Percentiles rank a stretch among this genome's conserved stretches.
Conservation (phyloP, 2,329 filamentous ascomycete species). For the Colletotrichum sp. region DNA sequence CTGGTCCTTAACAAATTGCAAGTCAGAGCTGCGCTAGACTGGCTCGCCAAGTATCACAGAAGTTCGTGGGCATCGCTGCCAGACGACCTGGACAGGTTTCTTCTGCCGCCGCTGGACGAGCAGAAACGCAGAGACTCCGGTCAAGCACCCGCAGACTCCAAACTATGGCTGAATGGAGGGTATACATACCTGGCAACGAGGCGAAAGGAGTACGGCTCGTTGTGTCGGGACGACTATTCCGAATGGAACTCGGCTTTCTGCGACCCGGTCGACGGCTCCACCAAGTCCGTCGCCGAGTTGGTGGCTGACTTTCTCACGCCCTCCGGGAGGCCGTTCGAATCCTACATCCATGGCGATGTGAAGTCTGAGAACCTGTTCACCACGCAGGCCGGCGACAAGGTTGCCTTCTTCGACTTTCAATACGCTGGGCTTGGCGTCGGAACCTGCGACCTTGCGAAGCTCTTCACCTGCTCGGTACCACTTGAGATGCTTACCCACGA, state of each 20-base stretch:
- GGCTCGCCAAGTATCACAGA: conserved; percentile 67
- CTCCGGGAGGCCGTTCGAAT: conserved; percentile 49
- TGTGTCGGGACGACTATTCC: conserved; percentile 49
- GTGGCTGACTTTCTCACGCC: conserved; percentile 58
- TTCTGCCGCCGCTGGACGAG: conserved; percentile 63
- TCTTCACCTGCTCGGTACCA: conserved; percentile 71
- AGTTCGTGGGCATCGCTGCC: conserved; percentile 50
- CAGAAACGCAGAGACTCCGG: conserved; percentile 29
- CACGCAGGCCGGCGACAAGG: conserved; percentile 47
- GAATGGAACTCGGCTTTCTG: conserved; percentile 63
- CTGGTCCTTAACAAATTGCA: conserved; percentile 50
- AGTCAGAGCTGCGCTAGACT: conserved; percentile 60
- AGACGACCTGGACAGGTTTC: conserved; percentile 35
- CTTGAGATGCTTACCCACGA: conserved; percentile 50
- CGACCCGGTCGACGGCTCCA: conserved; percentile 23
- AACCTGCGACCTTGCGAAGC: conserved; percentile 69
- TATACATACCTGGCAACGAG: conserved; percentile 74
- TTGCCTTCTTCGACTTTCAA: conserved; percentile 74
- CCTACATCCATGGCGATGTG: conserved; percentile 71
- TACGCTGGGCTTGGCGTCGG: conserved; percentile 69
- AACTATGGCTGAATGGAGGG: conserved; percentile 68
- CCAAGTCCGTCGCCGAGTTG: conserved; percentile 51
- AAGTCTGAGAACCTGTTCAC: conserved; percentile 74
- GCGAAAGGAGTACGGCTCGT: conserved; percentile 55
- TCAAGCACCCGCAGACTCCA: conserved; percentile 20